Evolutionary conservation across 805 yeast species (phyloP), one percentile per base, ranked within the genome.

Genomic region (Saturnispora hagleri): DNA sequence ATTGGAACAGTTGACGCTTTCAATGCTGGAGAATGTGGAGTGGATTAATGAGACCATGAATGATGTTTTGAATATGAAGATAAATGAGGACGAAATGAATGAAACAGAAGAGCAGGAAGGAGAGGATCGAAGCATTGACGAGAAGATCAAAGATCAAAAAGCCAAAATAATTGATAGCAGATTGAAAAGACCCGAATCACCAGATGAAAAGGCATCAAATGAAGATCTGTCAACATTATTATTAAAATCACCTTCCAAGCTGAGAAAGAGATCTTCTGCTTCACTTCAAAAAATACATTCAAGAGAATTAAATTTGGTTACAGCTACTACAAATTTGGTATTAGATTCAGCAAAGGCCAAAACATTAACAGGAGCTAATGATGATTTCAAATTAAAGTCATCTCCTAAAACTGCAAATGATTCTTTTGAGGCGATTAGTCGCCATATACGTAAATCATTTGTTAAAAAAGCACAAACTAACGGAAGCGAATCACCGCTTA

Each of bases 391-490:
- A 20, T 17, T 18, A 28, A 46, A 31, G 3, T 31, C n/a, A 10
- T 20, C 27, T 5, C 36, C 5, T n/a, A 46, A 45, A 18, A 22
- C 17, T 18, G 18, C 24, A 10, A 64, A 64, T 47, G 51, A 60
- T 27, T 65, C 69, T 5, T 65, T 65, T 55, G 68, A 64, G 20
- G 62, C 58, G 6, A 63, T 65, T 18, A 63, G 65, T 49, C 57
- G 56, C 34, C 60, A 62, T 31, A 64, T 64, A n/a, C 51, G 69
- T 40, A 62, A 64, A 47, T 65, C 69, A 18, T 57, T 63, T 55
- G 65, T 65, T 15, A 57, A 59, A 2, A 62, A 62, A 48, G 54
- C 54, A 9, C 42, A 38, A 38, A 28, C 6, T 6, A 45, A 31
- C 2, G 43, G 43, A 4, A 50, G 38, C n/a, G 46, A 46, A 26